Evolutionary conservation across 441 rosid genomes (phyloP).

Genomic region (Metrosideros polymorpha): DNA sequence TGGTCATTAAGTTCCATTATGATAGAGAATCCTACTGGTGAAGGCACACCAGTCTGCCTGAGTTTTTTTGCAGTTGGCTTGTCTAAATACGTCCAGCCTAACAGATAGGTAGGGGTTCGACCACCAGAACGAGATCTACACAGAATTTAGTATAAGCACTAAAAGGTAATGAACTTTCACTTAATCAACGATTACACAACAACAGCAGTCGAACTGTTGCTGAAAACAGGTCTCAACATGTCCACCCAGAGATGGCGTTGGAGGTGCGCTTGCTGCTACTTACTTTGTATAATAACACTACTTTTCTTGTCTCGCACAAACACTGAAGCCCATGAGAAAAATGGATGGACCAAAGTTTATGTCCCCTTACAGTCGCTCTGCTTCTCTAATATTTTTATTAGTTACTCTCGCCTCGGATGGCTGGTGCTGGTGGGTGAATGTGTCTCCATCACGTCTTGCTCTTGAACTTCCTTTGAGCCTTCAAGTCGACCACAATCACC

Average conservation of each 20-base stretch:
- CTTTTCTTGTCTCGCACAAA: constrained; percentile 44
- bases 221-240: neutral
- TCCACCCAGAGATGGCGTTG: neutral
- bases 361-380: constrained; percentile 25
- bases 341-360: constrained; percentile 60
- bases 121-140: neutral
- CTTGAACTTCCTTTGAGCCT: constrained; percentile 2
- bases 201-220: neutral
- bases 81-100: neutral
- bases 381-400: constrained; percentile 18
- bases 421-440: neutral
- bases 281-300: constrained; percentile 8
- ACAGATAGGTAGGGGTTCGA: neutral
- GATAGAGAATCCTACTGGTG: neutral
- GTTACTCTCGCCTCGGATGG: neutral
- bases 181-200: neutral
- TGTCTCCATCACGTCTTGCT: neutral
- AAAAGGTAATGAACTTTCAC: neutral
- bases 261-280: neutral
- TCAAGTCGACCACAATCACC: neutral
- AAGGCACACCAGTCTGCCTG: neutral
- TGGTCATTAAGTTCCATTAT: neutral
- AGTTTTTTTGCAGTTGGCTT: neutral
- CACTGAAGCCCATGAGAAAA: constrained; percentile 70
- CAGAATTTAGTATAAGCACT: neutral